These are phyloP conservation scores for Xylaria sp. DNA, from an alignment of 2,329 filamentous ascomycete genomes.

Conservation along the genomic window DNA sequence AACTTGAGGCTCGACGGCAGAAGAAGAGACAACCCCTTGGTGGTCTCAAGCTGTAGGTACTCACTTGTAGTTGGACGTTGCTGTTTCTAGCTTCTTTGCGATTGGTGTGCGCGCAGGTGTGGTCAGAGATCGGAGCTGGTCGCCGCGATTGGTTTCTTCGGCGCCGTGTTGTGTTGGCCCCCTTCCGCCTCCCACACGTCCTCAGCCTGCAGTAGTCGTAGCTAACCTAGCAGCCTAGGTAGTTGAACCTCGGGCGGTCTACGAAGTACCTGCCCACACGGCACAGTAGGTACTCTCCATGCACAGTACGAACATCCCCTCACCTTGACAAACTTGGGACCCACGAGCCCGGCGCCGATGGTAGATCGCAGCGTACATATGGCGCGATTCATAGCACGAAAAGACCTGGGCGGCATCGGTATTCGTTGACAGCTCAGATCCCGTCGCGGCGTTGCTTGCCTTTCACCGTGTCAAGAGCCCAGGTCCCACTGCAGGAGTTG, in stretches of 20 bases:
- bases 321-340: constrained; percentile 8
- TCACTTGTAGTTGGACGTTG: constrained; percentile 12
- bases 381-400: constrained; percentile 24
- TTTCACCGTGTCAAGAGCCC: background rate
- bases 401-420: background rate
- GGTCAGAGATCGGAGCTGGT: constrained; percentile 15
- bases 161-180: background rate
- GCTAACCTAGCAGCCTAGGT: too few relatives aligned
- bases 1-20: constrained; percentile 1
- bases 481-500: background rate
- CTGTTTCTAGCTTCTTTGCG: constrained; percentile 9
- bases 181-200: background rate
- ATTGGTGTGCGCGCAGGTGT: constrained; percentile 12
- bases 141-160: background rate
- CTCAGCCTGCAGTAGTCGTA: background rate
- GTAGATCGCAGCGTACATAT: constrained; percentile 27
- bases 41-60: constrained; percentile 18
- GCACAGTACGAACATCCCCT: constrained; percentile 18
- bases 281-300: constrained; percentile 7
- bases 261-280: constrained; percentile 2
- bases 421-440: constrained; percentile 6
- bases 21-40: constrained; percentile 3
- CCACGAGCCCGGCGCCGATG: constrained; percentile 25
- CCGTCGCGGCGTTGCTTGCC: background rate
- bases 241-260: background rate